Base-by-base conservation (phyloP, 306 rosid genomes). In the Ormosia emarginata region DNA sequence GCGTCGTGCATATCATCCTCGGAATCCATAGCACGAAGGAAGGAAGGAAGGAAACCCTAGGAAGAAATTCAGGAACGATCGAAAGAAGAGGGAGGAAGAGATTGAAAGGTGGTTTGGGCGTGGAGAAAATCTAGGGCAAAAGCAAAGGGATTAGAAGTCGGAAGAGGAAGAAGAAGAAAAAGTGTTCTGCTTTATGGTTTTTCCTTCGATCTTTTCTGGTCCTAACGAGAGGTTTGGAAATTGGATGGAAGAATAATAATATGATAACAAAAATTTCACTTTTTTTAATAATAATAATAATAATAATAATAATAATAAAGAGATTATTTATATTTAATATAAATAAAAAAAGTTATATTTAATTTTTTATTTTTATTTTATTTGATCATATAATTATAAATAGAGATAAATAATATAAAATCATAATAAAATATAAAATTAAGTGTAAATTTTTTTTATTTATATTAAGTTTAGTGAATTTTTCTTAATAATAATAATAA, bases 1-100 rank as follows among this genome's bases (percentile, higher is more conserved):
- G 98, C 97, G 69, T 92, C 97, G 82, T 92, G 98, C 94, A 81
- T 81, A 78, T 85, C 86, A 18, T 85, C 88, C 17, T 82, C 86
- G 34, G 86, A 85, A 68, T 85, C 88, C 88, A 85, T 85, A 61
- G 70, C 81, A 79, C 67, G 82, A 44, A 47, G n/a, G 10, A 5
- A 7, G 36, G 47, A 9, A 4, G n/a, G 52, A 30, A 64, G 47
- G 15, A 37, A 47, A 47, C 53, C 53, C 53, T 47, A 33, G 10
- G 13, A 57, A 4, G 33, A 43, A 77, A 78, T 78, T 79, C 6
- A 33, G 66, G 44, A 6, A 2, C 53, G 67, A 68, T 79, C 47
- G 63, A 57, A 46, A n/a, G n/a, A 8, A 24, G 24, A 24, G 24
- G 24, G 24, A 39, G 13, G 55, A 71, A 33, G 11, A 17, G 70